phyloP scores from a whole-genome alignment of 2,329 filamentous ascomycete species.

The Aureobasidium zeae region DNA sequence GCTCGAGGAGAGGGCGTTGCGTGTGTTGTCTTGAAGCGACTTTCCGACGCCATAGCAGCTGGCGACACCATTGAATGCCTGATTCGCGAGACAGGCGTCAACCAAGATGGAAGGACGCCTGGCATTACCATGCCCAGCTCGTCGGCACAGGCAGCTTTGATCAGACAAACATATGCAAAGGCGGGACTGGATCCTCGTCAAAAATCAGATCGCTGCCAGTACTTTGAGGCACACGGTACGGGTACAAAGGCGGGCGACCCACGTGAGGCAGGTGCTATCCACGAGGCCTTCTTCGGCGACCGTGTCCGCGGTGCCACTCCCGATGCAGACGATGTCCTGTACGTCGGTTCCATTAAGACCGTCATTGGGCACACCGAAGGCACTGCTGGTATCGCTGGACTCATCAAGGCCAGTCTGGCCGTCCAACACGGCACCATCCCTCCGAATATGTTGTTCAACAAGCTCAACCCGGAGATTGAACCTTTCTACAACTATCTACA shows the following conservation, averaged over 20 bases:
- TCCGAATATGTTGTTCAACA: conserved; percentile 17
- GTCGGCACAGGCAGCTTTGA: conserved; percentile 30
- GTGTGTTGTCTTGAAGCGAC: conserved; percentile 41
- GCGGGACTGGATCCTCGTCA: conserved; percentile 27
- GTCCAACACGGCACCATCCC: conserved; percentile 23
- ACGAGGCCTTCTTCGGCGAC: neutral
- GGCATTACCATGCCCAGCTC: conserved; percentile 34
- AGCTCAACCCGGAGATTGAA: no score
- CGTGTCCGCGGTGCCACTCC: no score
- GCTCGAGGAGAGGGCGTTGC: conserved; percentile 46
- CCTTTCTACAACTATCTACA: neutral
- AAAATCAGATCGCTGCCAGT: no score
- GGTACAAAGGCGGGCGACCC: conserved; percentile 24
- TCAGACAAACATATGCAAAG: conserved; percentile 29
- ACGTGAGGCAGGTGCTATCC: conserved; percentile 22
- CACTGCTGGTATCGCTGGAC: conserved; percentile 34
- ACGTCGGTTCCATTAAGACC: conserved; percentile 26
- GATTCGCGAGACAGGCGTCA: conserved; percentile 29
- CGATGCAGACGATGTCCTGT: conserved; percentile 8
- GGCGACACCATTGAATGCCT: conserved; percentile 37
- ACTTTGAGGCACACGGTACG: conserved; percentile 24
- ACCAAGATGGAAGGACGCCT: conserved; percentile 32
- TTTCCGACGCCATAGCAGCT: conserved; percentile 36
- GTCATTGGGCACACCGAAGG: conserved; percentile 42
- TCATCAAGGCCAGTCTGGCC: conserved; percentile 27